These are phyloP conservation scores for Mangifera indica DNA, from an alignment of 345 rosid genomes.

Conservation along the genomic window DNA sequence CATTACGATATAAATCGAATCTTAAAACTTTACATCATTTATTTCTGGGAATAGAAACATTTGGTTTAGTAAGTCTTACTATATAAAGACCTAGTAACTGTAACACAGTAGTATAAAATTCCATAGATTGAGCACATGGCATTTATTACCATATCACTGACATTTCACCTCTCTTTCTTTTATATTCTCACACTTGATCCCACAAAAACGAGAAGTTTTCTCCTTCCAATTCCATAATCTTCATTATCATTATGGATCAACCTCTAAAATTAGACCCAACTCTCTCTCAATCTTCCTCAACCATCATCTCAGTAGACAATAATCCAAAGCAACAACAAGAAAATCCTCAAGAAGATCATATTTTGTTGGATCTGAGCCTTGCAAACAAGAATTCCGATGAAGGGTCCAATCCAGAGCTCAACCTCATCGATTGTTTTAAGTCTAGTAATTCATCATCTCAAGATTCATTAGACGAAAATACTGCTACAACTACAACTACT, in stretches of 20 bases:
- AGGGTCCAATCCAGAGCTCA: conserved; percentile 39
- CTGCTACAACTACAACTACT: background rate
- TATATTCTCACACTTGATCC: conserved; percentile 24
- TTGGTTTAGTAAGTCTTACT: conserved; percentile 17
- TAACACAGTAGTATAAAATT: conserved; percentile 25
- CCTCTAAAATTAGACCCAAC: conserved; percentile 37
- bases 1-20: no score
- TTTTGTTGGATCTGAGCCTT: conserved; percentile 65
- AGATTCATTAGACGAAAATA: conserved; percentile 21
- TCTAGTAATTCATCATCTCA: conserved; percentile 6
- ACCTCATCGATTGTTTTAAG: conserved; percentile 48
- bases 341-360: conserved; percentile 16
- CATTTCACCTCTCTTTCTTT: conserved; percentile 28
- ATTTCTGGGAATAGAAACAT: conserved; percentile 1
- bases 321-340: conserved; percentile 2
- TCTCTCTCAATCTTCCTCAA: conserved; percentile 37
- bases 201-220: background rate
- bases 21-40: background rate
- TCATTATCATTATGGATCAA: conserved; percentile 32
- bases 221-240: background rate
- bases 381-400: conserved; percentile 37
- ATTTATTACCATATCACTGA: conserved; percentile 23
- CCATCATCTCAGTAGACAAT: conserved; percentile 34
- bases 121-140: conserved; percentile 5
- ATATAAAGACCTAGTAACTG: conserved; percentile 37